A percentile compares a stretch with the other conserved stretches of the same genome.
phyloP scores from a whole-genome alignment of 495 filamentous ascomycete species.

The Aspergillus homomorphus region DNA sequence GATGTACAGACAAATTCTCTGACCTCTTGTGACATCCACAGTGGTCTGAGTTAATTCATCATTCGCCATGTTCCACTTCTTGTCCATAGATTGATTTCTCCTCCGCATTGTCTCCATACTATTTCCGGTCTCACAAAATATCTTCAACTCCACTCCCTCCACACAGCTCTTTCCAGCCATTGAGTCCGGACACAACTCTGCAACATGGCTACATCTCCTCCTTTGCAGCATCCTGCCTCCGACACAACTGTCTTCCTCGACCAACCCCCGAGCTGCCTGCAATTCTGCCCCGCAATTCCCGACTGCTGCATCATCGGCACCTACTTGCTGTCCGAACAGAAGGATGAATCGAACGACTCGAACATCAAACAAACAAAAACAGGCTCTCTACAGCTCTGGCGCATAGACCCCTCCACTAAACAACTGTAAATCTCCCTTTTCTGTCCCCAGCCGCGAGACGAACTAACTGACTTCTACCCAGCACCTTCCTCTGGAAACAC shows the following conservation, averaged over 20 bases:
- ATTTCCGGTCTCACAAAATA: neutral
- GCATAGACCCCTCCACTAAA: constrained; percentile 40
- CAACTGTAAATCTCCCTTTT: constrained; percentile 41
- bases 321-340: constrained; percentile 65
- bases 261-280: constrained; percentile 77
- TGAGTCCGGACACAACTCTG: neutral
- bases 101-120: neutral
- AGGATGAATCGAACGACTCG: constrained; percentile 27
- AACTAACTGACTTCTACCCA: constrained; percentile 15
- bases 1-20: no score
- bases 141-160: neutral
- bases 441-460: neutral
- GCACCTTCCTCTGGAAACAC: constrained; percentile 43
- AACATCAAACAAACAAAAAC: constrained; percentile 55
- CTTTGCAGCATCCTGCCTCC: constrained; percentile 28
- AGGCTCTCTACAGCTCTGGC: constrained; percentile 69
- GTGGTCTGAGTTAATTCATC: no score
- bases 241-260: constrained; percentile 42
- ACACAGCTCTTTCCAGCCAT: neutral
- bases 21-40: no score
- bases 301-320: constrained; percentile 80
- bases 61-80: neutral
- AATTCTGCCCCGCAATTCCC: constrained; percentile 66
- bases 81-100: neutral
- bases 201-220: neutral